Conservation (phyloP, 768 basidiomycete genomes). For the Tremella yokohamensis region DNA sequence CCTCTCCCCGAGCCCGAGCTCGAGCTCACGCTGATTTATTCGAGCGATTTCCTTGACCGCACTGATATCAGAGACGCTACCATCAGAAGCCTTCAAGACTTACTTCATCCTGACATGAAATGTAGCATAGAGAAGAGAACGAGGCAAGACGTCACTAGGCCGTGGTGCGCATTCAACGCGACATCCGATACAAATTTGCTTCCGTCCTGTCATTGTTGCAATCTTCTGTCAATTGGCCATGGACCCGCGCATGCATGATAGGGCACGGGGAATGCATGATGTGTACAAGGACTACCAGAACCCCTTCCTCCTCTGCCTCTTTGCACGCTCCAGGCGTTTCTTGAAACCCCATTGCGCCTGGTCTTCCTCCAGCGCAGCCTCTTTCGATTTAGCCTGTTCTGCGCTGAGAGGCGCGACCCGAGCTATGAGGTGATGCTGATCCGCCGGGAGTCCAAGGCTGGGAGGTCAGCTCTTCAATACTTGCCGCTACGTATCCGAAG, state of each 20-base stretch:
- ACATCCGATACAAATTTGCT: constrained; percentile 1
- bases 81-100: neutral
- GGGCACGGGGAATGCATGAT: neutral
- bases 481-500: too few relatives aligned
- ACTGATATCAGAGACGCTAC: constrained; percentile 54
- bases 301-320: constrained; percentile 39
- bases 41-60: constrained; percentile 88
- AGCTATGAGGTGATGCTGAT: constrained; percentile 30
- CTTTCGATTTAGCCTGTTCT: constrained; percentile 19
- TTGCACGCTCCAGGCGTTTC: constrained; percentile 40
- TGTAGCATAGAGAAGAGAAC: neutral
- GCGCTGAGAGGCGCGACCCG: constrained; percentile 34
- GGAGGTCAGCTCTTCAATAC: constrained; percentile 5
- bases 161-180: too few relatives aligned
- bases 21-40: constrained; percentile 87
- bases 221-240: neutral
- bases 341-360: constrained; percentile 43
- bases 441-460: constrained; percentile 27
- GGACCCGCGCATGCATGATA: neutral
- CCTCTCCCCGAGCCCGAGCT: constrained; percentile 64
- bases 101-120: constrained; percentile 17
- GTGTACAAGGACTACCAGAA: constrained; percentile 39
- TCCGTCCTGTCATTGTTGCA: constrained; percentile 1
- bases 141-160: neutral
- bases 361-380: constrained; percentile 18